Conservation (phyloP, 148 eudicot species). For the Vaccinium darrowii region DNA sequence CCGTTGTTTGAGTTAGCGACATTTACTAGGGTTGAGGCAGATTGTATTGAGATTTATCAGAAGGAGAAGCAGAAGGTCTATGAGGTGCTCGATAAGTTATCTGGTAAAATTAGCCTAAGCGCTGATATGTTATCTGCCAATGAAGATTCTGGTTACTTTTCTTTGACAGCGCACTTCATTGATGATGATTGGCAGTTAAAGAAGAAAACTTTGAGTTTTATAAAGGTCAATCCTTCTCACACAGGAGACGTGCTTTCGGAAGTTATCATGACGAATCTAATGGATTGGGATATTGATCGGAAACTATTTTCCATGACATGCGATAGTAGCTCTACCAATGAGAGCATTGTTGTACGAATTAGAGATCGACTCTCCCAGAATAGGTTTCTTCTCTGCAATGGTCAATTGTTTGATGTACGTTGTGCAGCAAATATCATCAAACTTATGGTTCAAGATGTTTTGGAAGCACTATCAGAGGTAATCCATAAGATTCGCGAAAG, state of each 20-base stretch:
- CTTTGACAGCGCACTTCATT: constrained; percentile 72
- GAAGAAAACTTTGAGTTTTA: constrained; percentile 64
- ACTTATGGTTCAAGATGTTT: constrained; percentile 56
- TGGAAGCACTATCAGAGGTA: constrained; percentile 54
- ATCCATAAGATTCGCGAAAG: constrained; percentile 66
- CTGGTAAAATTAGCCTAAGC: constrained; percentile 74
- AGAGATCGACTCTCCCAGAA: constrained; percentile 66
- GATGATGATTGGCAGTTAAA: constrained; percentile 68
- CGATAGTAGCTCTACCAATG: constrained; percentile 57
- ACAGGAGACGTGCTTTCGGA: constrained; percentile 43
- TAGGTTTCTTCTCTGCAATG: constrained; percentile 55
- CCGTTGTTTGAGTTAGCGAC: constrained; percentile 48
- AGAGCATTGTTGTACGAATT: constrained; percentile 54
- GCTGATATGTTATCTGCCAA: constrained; percentile 62
- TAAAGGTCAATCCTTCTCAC: constrained; percentile 43
- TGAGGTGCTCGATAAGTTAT: constrained; percentile 66
- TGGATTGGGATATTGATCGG: constrained; percentile 75
- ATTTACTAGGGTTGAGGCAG: constrained; percentile 41
- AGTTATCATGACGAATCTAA: constrained; percentile 41
- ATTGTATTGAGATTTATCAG: constrained; percentile 46
- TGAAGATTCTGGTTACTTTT: constrained; percentile 59
- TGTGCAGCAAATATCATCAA: constrained; percentile 67
- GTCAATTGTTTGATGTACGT: constrained; percentile 67
- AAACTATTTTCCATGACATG: constrained; percentile 74
- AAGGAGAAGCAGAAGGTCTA: constrained; percentile 74